Percentiles rank a stretch among this genome's conserved stretches.
These are phyloP conservation scores for Yamadazyma conglobata DNA, from an alignment of 1,139 yeast species.

Conservation along the genomic window DNA sequence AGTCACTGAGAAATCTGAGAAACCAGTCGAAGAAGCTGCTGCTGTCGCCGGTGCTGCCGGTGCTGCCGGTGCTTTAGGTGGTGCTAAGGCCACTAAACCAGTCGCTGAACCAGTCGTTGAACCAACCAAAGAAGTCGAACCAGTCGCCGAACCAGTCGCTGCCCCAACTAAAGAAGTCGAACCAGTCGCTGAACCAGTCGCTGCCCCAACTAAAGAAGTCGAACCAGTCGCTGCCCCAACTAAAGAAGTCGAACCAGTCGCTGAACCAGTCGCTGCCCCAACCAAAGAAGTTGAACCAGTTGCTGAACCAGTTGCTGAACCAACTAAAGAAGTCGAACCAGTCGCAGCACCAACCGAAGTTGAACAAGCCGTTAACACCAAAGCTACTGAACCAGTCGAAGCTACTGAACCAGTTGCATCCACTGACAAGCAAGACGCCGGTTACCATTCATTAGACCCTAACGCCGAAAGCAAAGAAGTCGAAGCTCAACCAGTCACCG, in stretches of 20 bases:
- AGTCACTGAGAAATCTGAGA: conserved; percentile 2
- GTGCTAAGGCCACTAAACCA: conserved; percentile 3
- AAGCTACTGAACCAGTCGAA: not conserved
- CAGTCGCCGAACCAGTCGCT: conserved; percentile 6
- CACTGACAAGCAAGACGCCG: conserved; percentile 10
- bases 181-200: conserved; percentile 4
- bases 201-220: conserved; percentile 4
- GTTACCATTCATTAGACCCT: conserved; percentile 30
- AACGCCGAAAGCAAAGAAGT: conserved; percentile 30
- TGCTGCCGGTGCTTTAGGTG: conserved; percentile 1
- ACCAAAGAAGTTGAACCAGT: conserved; percentile 3
- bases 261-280: conserved; percentile 5
- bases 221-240: conserved; percentile 6
- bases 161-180: conserved; percentile 5
- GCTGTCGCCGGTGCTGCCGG: conserved; percentile 4
- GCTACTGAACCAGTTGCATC: conserved; percentile 1
- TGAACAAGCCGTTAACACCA: conserved; percentile 3
- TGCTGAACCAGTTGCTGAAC: conserved; percentile 5
- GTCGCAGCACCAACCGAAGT: conserved; percentile 4
- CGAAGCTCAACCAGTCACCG: conserved; percentile 20
- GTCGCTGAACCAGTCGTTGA: conserved; percentile 3
- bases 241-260: conserved; percentile 1
- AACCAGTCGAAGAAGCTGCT: conserved; percentile 2
- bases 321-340: conserved; percentile 3
- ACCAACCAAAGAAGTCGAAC: conserved; percentile 5